Base-by-base conservation (phyloP, 139 green algal genomes). In the Closterium sp. region DNA sequence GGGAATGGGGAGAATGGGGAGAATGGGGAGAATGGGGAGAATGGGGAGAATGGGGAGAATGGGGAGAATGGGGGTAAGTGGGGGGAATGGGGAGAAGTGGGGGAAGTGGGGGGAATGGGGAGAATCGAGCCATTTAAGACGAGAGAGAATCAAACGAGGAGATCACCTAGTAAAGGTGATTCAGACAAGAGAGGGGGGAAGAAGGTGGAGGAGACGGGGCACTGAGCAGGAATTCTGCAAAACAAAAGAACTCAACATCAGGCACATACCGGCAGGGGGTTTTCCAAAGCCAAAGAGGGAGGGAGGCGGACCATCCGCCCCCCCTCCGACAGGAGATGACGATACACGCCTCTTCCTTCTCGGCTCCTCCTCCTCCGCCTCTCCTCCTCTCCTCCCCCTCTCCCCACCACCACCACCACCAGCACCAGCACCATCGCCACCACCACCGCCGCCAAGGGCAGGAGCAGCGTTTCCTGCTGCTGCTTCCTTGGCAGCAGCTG, bases 1-100 rank as follows among this genome's bases (percentile, higher is more conserved):
- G 55, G 12, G 38, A 12, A 66, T 23, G 8, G 21, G 12, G 4
- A 76, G 10, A 89, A 90, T n/a, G 69, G 25, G 89, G 4, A 90
- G 35, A 28, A 87, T 90, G 89, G 1, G 89, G 35, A 90, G 89
- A 21, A 21, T 89, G 6, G 35, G 6, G 90, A 90, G 35, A 85
- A 90, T n/a, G 90, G 35, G 6, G 90, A 90, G 35, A 85, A 90
- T 85, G 35, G 6, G 32, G 90, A 6, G 4, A 4, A 69, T 19
- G 32, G 23, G 4, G 38, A 88, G 36, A 84, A 4, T 8, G 28
- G 88, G 38, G 16, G 88, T 28, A 4, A 84, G 88, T 16, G 88
- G 4, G 88, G 4, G 88, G 4, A 12, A 91, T 8, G 12, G 88
- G 4, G 88, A 91, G 88, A 91, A 12, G 4, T 3, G 88, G 88